Percentiles rank a stretch among this genome's conserved stretches.
Conservation (phyloP, 2,329 filamentous ascomycete species). For the Orbilia brochopaga region DNA sequence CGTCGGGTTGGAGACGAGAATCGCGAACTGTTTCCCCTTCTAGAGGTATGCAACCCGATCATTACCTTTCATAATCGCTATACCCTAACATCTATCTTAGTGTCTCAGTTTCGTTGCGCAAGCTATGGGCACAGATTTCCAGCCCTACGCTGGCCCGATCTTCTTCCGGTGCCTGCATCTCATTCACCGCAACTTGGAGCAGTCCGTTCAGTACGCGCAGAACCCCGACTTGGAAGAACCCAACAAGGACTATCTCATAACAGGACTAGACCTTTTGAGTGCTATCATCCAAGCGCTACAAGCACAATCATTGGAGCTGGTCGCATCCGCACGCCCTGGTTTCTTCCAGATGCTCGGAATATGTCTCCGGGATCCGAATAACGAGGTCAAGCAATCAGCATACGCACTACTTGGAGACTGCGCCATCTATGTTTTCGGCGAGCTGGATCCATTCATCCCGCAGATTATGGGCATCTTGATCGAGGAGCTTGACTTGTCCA, state of each 20-base stretch:
- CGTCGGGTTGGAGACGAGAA: conserved; percentile 85
- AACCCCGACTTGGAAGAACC: conserved; percentile 65
- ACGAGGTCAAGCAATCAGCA: conserved; percentile 93
- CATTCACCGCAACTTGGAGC: conserved; percentile 88
- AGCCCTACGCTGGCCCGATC: conserved; percentile 82
- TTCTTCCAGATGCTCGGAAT: conserved; percentile 90
- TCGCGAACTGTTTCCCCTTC: conserved; percentile 86
- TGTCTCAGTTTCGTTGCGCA: conserved; percentile 93
- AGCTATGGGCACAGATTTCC: conserved; percentile 80
- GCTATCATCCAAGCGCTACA: conserved; percentile 90
- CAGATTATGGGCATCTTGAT: conserved; percentile 81
- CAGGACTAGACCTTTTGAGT: conserved; percentile 89
- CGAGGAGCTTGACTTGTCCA: conserved; percentile 73
- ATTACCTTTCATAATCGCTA: neutral
- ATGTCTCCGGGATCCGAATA: conserved; percentile 86
- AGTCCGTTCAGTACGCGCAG: conserved; percentile 72
- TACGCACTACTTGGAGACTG: conserved; percentile 95
- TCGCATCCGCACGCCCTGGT: conserved; percentile 75
- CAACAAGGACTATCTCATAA: conserved; percentile 96
- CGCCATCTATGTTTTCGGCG: conserved; percentile 85
- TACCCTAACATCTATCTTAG: conserved; percentile 41
- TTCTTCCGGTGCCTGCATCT: conserved; percentile 88
- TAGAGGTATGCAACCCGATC: conserved; percentile 65
- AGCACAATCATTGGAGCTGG: conserved; percentile 72
- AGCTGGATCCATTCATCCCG: conserved; percentile 75